These are phyloP conservation scores for Fusarium udum DNA, from an alignment of 2,329 filamentous ascomycete genomes.

Conservation along the genomic window DNA sequence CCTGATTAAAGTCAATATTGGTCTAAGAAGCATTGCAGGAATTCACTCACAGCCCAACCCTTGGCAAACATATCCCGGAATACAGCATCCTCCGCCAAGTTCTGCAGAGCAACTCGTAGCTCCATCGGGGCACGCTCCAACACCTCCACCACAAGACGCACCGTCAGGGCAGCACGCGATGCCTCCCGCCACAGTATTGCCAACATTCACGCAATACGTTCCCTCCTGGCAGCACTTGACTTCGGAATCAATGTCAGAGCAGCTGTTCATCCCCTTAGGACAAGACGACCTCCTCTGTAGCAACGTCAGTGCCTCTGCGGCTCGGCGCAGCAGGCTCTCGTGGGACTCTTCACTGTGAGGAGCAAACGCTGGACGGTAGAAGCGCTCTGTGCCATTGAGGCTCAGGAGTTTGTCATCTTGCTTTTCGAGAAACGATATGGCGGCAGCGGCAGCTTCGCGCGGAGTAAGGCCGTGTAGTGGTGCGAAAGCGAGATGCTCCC, in stretches of 20 bases:
- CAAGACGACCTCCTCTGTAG: constrained; percentile 72
- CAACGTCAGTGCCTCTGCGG: constrained; percentile 56
- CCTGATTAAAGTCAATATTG: constrained; percentile 37
- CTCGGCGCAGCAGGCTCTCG: constrained; percentile 52
- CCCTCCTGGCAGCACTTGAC: constrained; percentile 77
- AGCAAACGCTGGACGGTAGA: constrained; percentile 62
- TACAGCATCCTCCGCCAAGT: constrained; percentile 79
- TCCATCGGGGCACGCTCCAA: constrained; percentile 69
- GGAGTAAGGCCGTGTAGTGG: constrained; percentile 41
- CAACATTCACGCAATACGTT: constrained; percentile 72
- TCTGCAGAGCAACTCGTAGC: constrained; percentile 72
- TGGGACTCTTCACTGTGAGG: constrained; percentile 52
- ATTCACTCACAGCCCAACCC: constrained; percentile 72
- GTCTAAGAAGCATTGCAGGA: not conserved
- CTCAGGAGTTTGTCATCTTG: constrained; percentile 38
- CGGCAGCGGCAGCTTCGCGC: constrained; percentile 45
- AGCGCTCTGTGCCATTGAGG: constrained; percentile 30
- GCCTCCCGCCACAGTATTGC: constrained; percentile 69
- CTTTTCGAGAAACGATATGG: constrained; percentile 43
- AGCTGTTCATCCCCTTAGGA: constrained; percentile 72
- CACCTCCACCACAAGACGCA: constrained; percentile 68
- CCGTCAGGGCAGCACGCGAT: constrained; percentile 81
- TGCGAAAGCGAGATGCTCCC: constrained; percentile 69
- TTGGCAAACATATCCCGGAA: constrained; percentile 74
- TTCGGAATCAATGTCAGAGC: constrained; percentile 69